Percentiles rank a stretch among this genome's conserved stretches.
phyloP scores from a whole-genome alignment of 2,329 filamentous ascomycete genomes.

The Pseudogymnoascus sp. region DNA sequence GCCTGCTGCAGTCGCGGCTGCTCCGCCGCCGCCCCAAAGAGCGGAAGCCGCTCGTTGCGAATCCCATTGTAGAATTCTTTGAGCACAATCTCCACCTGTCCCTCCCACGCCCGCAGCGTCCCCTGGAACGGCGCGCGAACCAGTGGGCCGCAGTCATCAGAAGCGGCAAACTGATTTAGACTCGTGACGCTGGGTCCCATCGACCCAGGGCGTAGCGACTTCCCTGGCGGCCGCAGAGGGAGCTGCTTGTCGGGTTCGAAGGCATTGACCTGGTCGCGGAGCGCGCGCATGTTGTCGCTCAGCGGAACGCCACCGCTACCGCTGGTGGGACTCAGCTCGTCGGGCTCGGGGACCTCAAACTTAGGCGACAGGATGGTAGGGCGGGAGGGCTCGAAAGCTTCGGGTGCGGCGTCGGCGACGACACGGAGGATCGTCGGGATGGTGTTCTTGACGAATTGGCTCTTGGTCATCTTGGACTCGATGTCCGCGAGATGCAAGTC shows the following conservation, averaged over 20 bases:
- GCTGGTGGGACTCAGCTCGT: conserved; percentile 13
- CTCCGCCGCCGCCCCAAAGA: conserved; percentile 61
- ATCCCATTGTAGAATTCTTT: conserved; percentile 91
- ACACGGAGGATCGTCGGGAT: conserved; percentile 79
- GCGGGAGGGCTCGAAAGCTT: conserved; percentile 47
- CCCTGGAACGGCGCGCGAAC: conserved; percentile 72
- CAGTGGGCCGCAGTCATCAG: conserved; percentile 61
- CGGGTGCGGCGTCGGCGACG: conserved; percentile 61
- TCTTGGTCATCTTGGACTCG: conserved; percentile 90
- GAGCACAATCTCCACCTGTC: conserved; percentile 79
- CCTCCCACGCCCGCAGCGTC: conserved; percentile 71
- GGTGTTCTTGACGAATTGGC: conserved; percentile 93
- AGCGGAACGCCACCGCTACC: no score
- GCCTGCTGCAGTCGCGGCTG: conserved; percentile 31
- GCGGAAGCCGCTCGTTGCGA: conserved; percentile 72
- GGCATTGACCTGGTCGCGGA: neutral
- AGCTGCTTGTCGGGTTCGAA: neutral
- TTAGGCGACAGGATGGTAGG: conserved; percentile 40
- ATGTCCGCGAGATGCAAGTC: conserved; percentile 94
- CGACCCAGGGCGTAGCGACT: conserved; percentile 21
- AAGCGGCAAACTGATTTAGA: conserved; percentile 10
- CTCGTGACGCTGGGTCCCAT: conserved; percentile 27
- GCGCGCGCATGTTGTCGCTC: neutral
- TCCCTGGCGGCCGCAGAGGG: conserved; percentile 9
- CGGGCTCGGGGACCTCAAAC: conserved; percentile 18